Evolutionary conservation across 1,139 yeast genomes (phyloP), one percentile per base, ranked within the genome.

Genomic region (Hemisphaericaspora subhashii): DNA sequence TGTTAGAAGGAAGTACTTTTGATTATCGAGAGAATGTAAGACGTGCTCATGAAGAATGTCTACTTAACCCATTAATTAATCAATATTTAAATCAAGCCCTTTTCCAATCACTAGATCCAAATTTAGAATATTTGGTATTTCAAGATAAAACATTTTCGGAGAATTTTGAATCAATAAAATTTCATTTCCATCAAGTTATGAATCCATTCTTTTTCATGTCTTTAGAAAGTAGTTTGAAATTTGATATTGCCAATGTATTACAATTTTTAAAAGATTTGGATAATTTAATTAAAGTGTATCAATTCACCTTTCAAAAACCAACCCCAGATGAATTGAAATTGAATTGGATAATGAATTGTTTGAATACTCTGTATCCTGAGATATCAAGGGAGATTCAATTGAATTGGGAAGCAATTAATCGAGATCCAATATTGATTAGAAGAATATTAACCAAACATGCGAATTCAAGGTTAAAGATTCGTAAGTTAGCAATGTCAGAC

Each of bases 271-370:
- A 23, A 6, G 42, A 41, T 35, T 31, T 41, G 14, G 44, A 41
- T 29, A 21, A 38, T 33, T 24, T 41, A n/a, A 22, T 18, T 17
- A 41, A 39, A 16, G 34, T 41, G 11, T 41, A 38, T 23, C 25
- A 33, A 29, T 32, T 38, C 20, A 31, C 40, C 5, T 38, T 39
- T 21, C 31, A 33, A 23, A 39, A 26, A 16, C 11, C 12, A 5
- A 42, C 44, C 9, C 12, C 33, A 7, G 32, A 35, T 24, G 37
- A 41, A 27, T 14, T 38, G 16, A 35, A 30, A 29, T 23, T 41
- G n/a, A 36, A 41, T 17, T 41, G 44, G 44, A 28, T 41, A 10
- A 41, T 41, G 44, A 40, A 34, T 12, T 20, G 33, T 6, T 18
- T 41, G 13, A 36, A 36, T 27, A 23, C 13, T 18, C 23, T 20